A percentile compares a stretch with the other conserved stretches of the same genome.
These are phyloP conservation scores for Neostapfia colusana DNA, from an alignment of 176 grass and related monocot species.

Conservation along the genomic window DNA sequence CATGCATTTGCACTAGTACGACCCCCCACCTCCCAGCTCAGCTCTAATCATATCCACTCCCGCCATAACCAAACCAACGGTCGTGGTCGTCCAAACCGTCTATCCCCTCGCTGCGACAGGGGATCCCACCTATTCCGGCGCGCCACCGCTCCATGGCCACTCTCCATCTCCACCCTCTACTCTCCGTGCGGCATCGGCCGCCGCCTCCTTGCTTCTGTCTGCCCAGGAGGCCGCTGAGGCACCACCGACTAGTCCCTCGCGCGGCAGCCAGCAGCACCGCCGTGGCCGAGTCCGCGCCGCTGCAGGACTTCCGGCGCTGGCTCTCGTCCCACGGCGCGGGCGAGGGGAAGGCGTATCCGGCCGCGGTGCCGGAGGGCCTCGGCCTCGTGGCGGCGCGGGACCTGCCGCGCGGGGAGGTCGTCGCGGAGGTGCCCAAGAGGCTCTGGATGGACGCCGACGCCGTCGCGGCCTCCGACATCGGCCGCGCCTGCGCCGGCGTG, in stretches of 20 bases:
- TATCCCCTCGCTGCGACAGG: constrained; percentile 1
- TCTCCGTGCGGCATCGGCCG: not conserved
- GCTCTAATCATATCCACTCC: constrained; percentile 39
- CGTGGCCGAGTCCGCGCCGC: constrained; percentile 18
- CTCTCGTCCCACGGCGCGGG: constrained; percentile 49
- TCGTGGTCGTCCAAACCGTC: constrained; percentile 36
- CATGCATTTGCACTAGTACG: too few species aligned
- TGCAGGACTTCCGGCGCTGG: constrained; percentile 75
- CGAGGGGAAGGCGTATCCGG: constrained; percentile 46
- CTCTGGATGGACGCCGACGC: constrained; percentile 89
- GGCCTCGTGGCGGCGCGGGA: constrained; percentile 68
- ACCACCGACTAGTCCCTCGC: constrained; percentile 15
- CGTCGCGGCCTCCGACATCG: constrained; percentile 69
- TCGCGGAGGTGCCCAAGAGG: constrained; percentile 84
- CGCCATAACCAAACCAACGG: constrained; percentile 41
- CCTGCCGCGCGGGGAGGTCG: constrained; percentile 65
- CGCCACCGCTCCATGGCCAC: constrained; percentile 50
- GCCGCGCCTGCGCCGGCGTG: constrained; percentile 43
- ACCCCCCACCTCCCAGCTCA: not conserved
- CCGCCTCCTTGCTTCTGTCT: constrained; percentile 24
- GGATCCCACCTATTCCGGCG: not conserved
- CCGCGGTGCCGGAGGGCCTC: constrained; percentile 66
- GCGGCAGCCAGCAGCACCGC: constrained; percentile 11
- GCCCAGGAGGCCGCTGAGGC: constrained; percentile 5
- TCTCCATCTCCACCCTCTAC: constrained; percentile 4